Base-by-base conservation (phyloP, 345 rosid genomes). In the Arabis alpina region DNA sequence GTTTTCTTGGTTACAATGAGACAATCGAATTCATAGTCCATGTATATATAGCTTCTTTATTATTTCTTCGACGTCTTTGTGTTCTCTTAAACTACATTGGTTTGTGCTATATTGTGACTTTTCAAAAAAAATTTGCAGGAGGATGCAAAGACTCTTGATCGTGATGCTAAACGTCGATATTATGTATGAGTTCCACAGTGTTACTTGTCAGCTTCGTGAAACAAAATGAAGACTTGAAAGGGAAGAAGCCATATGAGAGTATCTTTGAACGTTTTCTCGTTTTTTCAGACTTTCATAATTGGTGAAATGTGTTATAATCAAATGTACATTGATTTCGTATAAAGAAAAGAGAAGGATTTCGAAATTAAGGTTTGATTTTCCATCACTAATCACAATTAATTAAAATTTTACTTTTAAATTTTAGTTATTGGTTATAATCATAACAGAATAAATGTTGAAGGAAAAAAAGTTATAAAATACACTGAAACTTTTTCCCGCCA, bases 21-120 rank as follows among this genome's bases (percentile, higher is more conserved):
- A 58, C 77, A 42, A 84, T 91, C 3, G 97, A 93, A 37, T 91
- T 86, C 76, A 85, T 91, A 30, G 73, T 88, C 64, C 96, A 89
- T 83, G 97, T 91, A 82, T 41, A 3, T 5, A 39, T 39, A 83
- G 27, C 42, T 24, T 23, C 37, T 3, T 23, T 27, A 14, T 0
- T 19, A 9, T 37, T 2, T 36, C 62, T 53, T 54, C 32, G 28
- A 13, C 64, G 52, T 53, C 8, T 52, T 53, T 60, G 2, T 58
- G 30, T 32, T 73, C 14, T 23, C 28, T 36, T 27, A 14, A 65
- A 34, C 40, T 42, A 43, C 68, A 74, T 15, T 43, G 54, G 36
- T 43, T 52, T 6, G 7, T 66, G 50, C 42, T 34, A 36, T 51
- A 41, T 19, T 19, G 42, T 74, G 73, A 68, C 67, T 45, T 19